Percentiles rank a stretch among this genome's conserved stretches.
phyloP scores from a whole-genome alignment of 768 basidiomycete species.

The Mycena vitilis region DNA sequence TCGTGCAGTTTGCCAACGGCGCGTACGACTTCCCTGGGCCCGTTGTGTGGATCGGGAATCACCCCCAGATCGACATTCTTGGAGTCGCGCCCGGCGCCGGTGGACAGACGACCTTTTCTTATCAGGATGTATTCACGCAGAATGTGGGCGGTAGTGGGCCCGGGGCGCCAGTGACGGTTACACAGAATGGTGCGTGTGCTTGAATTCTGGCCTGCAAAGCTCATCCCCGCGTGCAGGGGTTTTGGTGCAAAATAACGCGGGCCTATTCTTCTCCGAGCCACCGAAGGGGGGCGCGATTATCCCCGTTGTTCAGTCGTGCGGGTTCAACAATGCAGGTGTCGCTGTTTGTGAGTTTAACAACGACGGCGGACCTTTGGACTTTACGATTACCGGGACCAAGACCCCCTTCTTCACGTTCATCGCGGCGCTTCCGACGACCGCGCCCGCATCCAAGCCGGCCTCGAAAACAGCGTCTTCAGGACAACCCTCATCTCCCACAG shows the following conservation, averaged over 20 bases:
- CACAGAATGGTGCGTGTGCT: constrained; percentile 3
- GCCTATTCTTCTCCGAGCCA: constrained; percentile 10
- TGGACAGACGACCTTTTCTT: constrained; percentile 15
- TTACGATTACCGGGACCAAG: not conserved
- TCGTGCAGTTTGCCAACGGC: not conserved
- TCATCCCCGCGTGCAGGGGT: not conserved
- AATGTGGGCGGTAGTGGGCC: not conserved
- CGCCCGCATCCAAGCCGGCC: not conserved
- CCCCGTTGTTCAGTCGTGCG: constrained; percentile 14
- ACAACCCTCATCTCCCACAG: no score
- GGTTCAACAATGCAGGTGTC: not conserved
- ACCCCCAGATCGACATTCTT: not conserved
- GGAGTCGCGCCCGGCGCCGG: not conserved
- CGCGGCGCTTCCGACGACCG: not conserved
- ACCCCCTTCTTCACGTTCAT: constrained; percentile 4
- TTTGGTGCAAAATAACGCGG: constrained; percentile 5
- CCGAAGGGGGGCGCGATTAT: not conserved
- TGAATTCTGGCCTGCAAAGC: not conserved
- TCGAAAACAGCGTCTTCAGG: no score
- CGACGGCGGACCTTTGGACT: not conserved
- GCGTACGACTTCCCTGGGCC: not conserved
- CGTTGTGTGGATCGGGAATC: constrained; percentile 1
- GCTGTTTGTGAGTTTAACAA: constrained; percentile 9
- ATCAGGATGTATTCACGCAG: constrained; percentile 5
- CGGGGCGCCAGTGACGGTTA: not conserved